These are phyloP conservation scores for Mortierella claussenii DNA, from an alignment of 192 early-diverging fungal genomes.

Conservation along the genomic window DNA sequence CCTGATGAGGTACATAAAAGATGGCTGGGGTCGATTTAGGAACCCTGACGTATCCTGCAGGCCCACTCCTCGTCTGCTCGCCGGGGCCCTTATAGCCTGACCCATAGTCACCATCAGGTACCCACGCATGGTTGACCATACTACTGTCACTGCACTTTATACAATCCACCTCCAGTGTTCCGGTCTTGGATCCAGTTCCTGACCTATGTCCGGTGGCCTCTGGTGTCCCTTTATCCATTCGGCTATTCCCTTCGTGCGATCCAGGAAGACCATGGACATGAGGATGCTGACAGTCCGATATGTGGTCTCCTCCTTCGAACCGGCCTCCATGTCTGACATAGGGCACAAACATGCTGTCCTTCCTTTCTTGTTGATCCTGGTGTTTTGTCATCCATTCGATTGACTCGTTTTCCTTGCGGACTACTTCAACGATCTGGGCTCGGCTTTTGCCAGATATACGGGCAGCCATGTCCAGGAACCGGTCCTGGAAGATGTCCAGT, in stretches of 20 bases:
- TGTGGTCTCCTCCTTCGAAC: too few relatives aligned
- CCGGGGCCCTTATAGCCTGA: neutral
- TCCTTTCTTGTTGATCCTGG: too few relatives aligned
- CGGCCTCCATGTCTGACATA: too few relatives aligned
- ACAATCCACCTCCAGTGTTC: too few relatives aligned
- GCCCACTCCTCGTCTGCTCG: neutral
- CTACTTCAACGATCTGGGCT: neutral
- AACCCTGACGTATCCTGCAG: neutral
- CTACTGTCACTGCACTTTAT: neutral
- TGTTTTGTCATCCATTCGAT: too few relatives aligned
- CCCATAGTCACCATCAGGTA: neutral
- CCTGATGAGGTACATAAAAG: conserved; percentile 47
- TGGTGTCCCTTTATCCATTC: too few relatives aligned
- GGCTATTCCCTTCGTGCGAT: too few relatives aligned
- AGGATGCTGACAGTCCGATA: too few relatives aligned
- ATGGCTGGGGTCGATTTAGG: conserved; percentile 28
- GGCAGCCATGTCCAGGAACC: conserved; percentile 12
- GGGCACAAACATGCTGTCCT: too few relatives aligned
- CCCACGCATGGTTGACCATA: neutral
- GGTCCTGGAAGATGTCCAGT: conserved; percentile 2
- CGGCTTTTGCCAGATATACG: conserved; percentile 19
- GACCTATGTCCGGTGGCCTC: too few relatives aligned
- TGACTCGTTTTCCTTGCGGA: neutral
- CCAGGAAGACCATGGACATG: too few relatives aligned
- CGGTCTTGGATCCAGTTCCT: too few relatives aligned